phyloP scores from a whole-genome alignment of 2,329 filamentous ascomycete genomes.

The Colletotrichum tamarilloi region DNA sequence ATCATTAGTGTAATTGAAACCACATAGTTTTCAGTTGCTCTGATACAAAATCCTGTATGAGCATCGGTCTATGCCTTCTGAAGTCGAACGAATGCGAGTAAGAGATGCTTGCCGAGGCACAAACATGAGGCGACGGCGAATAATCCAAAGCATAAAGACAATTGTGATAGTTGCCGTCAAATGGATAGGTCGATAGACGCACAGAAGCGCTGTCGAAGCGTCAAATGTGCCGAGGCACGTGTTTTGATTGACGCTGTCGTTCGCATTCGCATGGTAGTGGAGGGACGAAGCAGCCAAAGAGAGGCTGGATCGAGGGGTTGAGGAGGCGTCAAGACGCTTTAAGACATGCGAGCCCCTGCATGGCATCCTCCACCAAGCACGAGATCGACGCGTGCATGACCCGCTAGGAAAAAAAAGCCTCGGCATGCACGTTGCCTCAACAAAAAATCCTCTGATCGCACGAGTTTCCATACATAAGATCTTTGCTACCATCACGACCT shows the following conservation, averaged over 20 bases:
- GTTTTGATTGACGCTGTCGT: neutral
- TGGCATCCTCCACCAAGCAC: neutral
- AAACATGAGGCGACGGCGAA: neutral
- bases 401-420: conserved; percentile 19
- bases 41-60: neutral
- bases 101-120: neutral
- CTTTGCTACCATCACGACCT: neutral
- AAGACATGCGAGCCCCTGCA: conserved; percentile 28
- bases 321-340: neutral
- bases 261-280: conserved; percentile 14
- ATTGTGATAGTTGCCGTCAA: neutral
- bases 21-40: neutral
- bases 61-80: neutral
- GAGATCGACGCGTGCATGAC: conserved; percentile 20
- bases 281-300: neutral
- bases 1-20: neutral
- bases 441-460: conserved; percentile 2
- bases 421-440: conserved; percentile 14
- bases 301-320: neutral
- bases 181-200: neutral
- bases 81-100: neutral
- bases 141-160: neutral
- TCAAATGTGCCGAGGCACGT: neutral
- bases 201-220: neutral
- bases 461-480: neutral